These are phyloP conservation scores for Albizia julibrissin DNA, from an alignment of 306 rosid genomes.

Conservation along the genomic window DNA sequence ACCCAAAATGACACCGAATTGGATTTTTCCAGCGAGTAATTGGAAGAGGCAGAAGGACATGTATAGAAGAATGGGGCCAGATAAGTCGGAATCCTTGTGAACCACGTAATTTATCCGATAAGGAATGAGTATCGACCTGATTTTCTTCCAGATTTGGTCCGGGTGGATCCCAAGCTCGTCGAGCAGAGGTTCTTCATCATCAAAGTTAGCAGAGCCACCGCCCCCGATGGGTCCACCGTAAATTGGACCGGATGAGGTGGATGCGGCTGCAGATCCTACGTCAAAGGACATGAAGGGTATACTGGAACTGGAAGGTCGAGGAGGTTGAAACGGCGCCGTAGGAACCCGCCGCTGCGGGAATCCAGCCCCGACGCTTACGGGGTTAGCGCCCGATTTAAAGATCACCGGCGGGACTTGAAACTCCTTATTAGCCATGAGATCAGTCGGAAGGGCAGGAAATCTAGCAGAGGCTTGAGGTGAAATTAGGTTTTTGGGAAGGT, in stretches of 20 bases:
- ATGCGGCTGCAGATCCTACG: neutral
- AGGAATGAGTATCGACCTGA: constrained; percentile 3
- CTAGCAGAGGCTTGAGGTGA: neutral
- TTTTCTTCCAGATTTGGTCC: constrained; percentile 15
- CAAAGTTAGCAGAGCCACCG: constrained; percentile 3
- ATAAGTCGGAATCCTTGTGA: constrained; percentile 17
- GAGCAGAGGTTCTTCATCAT: constrained; percentile 11
- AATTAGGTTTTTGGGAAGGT: neutral
- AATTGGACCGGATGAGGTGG: constrained; percentile 8
- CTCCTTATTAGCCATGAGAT: constrained; percentile 8
- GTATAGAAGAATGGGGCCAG: constrained; percentile 17
- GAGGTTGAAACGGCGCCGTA: constrained; percentile 20
- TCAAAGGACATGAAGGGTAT: constrained; percentile 24
- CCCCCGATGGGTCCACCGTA: constrained; percentile 11
- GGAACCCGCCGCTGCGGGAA: neutral
- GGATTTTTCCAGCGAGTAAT: constrained; percentile 21
- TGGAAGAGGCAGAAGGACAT: constrained; percentile 12
- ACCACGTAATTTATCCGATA: constrained; percentile 7
- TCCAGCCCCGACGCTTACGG: neutral
- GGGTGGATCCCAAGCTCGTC: constrained; percentile 24
- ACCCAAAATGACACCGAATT: constrained; percentile 20
- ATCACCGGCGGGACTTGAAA: constrained; percentile 18
- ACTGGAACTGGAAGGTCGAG: constrained; percentile 6
- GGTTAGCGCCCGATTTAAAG: constrained; percentile 1
- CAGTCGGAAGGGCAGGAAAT: neutral